Conservation (phyloP, 169 alveolate genomes). For the Plasmodium cynomolgi region DNA sequence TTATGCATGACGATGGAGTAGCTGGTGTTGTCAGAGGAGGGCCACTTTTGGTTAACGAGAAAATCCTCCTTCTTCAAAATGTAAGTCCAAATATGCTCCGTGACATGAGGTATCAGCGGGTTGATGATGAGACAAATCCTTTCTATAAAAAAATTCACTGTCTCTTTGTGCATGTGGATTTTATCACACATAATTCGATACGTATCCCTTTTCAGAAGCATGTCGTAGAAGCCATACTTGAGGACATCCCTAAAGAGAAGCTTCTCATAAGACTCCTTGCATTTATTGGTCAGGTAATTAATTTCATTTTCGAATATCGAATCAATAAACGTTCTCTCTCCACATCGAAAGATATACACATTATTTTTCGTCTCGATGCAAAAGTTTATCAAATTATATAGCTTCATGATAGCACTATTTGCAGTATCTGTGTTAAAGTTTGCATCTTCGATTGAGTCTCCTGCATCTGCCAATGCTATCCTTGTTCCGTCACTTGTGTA, state of each 20-base stretch:
- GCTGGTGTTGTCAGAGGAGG: slow-evolving; percentile 76
- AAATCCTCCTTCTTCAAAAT: slow-evolving; percentile 83
- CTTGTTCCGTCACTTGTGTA: slow-evolving; percentile 98
- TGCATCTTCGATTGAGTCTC: slow-evolving; percentile 97
- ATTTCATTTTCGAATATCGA: slow-evolving; percentile 88
- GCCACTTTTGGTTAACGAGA: slow-evolving; percentile 88
- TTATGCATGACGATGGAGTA: slow-evolving; percentile 82
- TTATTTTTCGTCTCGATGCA: slow-evolving; percentile 82
- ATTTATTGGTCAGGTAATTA: slow-evolving; percentile 81
- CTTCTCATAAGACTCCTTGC: slow-evolving; percentile 85
- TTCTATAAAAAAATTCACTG: slow-evolving; percentile 78
- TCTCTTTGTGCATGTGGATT: slow-evolving; percentile 73
- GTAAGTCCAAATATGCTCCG: slow-evolving; percentile 92
- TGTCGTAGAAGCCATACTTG: slow-evolving; percentile 88
- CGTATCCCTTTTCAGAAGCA: slow-evolving; percentile 67
- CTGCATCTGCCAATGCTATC: slow-evolving; percentile 99
- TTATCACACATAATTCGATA: slow-evolving; percentile 57
- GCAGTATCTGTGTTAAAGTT: slow-evolving; percentile 92
- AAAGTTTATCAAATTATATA: slow-evolving; percentile 80
- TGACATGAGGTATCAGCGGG: slow-evolving; percentile 93
- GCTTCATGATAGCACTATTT: slow-evolving; percentile 88
- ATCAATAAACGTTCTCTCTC: slow-evolving; percentile 80
- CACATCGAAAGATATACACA: slow-evolving; percentile 73
- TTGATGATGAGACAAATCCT: slow-evolving; percentile 85
- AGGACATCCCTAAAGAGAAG: slow-evolving; percentile 90